Evolutionary conservation across 2,329 filamentous ascomycete genomes (phyloP).

Genomic region (Penicillium brevicompactum): DNA sequence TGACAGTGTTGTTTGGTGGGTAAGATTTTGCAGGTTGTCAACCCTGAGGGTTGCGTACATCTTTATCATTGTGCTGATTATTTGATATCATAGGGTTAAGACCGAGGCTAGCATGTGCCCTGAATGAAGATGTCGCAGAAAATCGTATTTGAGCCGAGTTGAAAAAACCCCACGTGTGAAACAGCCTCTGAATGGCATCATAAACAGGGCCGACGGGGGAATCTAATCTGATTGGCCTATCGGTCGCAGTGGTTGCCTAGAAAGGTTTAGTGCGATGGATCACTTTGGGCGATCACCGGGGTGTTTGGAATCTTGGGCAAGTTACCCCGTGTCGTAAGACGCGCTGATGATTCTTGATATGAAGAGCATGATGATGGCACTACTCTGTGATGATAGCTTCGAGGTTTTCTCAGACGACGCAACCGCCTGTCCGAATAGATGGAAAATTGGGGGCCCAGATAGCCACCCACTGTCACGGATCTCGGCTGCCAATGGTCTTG

Average conservation of each 20-base stretch:
- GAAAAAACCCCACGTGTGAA: not conserved
- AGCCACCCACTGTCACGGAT: too few relatives aligned
- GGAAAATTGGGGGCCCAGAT: too few relatives aligned
- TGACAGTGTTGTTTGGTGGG: not conserved
- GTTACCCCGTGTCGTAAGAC: too few relatives aligned
- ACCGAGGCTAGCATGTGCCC: conserved; percentile 3
- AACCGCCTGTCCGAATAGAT: too few relatives aligned
- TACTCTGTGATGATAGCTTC: too few relatives aligned
- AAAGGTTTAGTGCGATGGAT: not conserved
- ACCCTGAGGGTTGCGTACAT: not conserved
- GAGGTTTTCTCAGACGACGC: too few relatives aligned
- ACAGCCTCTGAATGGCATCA: not conserved
- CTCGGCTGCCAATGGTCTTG: too few relatives aligned
- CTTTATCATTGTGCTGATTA: not conserved
- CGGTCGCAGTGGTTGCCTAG: not conserved
- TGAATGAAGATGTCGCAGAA: not conserved
- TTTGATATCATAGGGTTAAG: not conserved
- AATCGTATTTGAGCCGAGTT: not conserved
- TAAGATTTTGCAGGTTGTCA: not conserved
- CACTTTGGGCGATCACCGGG: not conserved
- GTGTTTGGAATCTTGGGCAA: not conserved
- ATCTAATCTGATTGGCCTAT: not conserved
- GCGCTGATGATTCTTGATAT: too few relatives aligned
- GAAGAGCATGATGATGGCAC: too few relatives aligned
- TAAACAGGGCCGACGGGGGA: not conserved